Percentiles rank a stretch among this genome's conserved stretches.
These are phyloP conservation scores for thale cress (Arabidopsis thaliana) DNA, from an alignment of 345 rosid genomes.

Conservation along the genomic window DNA sequence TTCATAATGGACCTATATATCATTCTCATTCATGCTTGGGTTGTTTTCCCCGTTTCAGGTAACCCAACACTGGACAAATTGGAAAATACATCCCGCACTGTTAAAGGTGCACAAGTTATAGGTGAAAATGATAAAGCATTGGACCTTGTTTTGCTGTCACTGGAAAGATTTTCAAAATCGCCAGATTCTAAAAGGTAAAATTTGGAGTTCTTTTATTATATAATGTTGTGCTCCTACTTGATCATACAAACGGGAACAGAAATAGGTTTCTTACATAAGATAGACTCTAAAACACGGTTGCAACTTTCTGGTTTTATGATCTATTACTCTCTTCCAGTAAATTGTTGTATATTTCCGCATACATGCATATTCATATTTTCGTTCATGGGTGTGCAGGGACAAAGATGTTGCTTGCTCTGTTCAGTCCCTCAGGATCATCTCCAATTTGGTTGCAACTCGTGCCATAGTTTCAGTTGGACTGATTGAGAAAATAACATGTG, in stretches of 20 bases:
- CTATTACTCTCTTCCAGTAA: conserved; percentile 4
- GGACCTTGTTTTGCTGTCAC: conserved; percentile 61
- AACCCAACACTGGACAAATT: conserved; percentile 65
- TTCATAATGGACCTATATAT: conserved; percentile 16
- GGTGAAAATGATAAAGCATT: conserved; percentile 80
- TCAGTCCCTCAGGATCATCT: conserved; percentile 84
- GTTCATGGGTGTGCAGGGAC: conserved; percentile 60
- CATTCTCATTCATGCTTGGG: conserved; percentile 4
- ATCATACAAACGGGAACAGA: not conserved
- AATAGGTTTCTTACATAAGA: not conserved
- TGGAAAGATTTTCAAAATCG: conserved; percentile 75
- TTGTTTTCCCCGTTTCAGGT: conserved; percentile 54
- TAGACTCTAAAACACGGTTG: conserved; percentile 17
- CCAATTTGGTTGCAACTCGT: conserved; percentile 84
- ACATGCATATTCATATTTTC: conserved; percentile 14
- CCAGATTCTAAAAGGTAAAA: conserved; percentile 63
- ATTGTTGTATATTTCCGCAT: conserved; percentile 11
- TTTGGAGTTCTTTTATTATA: conserved; percentile 6
- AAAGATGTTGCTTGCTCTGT: conserved; percentile 62
- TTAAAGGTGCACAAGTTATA: conserved; percentile 83
- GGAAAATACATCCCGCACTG: conserved; percentile 81
- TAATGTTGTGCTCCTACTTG: conserved; percentile 10
- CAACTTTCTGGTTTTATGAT: conserved; percentile 22
- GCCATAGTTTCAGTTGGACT: conserved; percentile 60
- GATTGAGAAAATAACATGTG: conserved; percentile 66